Base-by-base conservation (phyloP, 106 monocot species). In the Dioscorea dumetorum region DNA sequence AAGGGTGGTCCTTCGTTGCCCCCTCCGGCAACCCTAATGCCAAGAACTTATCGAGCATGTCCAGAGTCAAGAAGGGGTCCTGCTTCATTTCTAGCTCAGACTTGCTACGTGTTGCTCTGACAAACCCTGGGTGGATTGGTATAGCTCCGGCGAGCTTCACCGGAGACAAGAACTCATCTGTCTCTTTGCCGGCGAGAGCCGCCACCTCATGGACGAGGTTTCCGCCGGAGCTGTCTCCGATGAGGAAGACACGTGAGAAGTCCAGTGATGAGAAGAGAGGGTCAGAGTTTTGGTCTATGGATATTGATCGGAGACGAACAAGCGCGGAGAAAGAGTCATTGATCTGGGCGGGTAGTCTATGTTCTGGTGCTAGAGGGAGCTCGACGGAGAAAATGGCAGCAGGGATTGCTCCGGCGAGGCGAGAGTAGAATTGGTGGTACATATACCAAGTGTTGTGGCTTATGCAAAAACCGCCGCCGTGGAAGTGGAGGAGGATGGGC, bases 391-490 rank as follows among this genome's bases (percentile, higher is more conserved):
- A 65, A 19, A 88, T 77, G 22, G 71, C 57, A 14, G 86, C 81
- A 1, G 81, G 86, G 60, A 83, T 10, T 17, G 83, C 13, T 48
- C 72, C 22, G 74, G 86, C 86, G 57, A 93, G 66, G 52, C 86
- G 83, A 22, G 88, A 35, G 76, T 93, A 93, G 75, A 93, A 89
- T 2, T 89, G 86, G 81, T 93, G 83, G 81, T 89, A 93, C 84
- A 86, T 88, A 69, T 74, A 53, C 89, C 85, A 83, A 7, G 81
- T 77, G 41, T 74, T 53, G 50, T 79, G 81, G 65, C 74, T 74
- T 54, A 93, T 84, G 86, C 93, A 93, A 79, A 93, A 93, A 15
- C 93, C 93, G 52, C 93, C 93, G 13, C 93, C 93, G n/a, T 89
- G 89, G 72, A 93, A 80, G 77, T 93, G 93, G 72, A 93, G 67